Percentiles rank a stretch among this genome's conserved stretches.
phyloP scores from a whole-genome alignment of 768 basidiomycete species.

The Mycena haematopus region DNA sequence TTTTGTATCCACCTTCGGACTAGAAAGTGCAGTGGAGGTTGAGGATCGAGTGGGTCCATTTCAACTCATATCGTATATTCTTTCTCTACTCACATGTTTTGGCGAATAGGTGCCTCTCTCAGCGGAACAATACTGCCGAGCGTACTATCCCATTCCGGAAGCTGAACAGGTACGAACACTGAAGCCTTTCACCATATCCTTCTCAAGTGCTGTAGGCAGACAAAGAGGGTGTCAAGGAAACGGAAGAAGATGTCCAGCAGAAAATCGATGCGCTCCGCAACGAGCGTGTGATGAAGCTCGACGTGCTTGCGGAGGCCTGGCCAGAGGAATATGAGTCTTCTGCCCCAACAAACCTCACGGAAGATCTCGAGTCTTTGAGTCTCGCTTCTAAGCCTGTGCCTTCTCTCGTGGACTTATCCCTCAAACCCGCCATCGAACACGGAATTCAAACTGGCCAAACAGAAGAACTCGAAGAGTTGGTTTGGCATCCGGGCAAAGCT shows the following conservation, averaged over 20 bases:
- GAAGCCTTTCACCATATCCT: too few species aligned
- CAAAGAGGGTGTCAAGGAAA: conserved; percentile 1
- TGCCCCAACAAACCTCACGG: background rate
- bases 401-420: conserved; percentile 35
- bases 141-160: conserved; percentile 27
- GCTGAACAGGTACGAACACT: background rate
- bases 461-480: conserved; percentile 34
- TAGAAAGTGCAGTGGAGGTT: conserved; percentile 1
- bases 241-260: conserved; percentile 25
- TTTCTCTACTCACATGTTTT: background rate
- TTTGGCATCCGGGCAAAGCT: conserved; percentile 40
- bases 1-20: conserved; percentile 2
- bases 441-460: conserved; percentile 34
- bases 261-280: conserved; percentile 28
- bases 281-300: conserved; percentile 28
- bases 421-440: conserved; percentile 36
- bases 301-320: conserved; percentile 37
- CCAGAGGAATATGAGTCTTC: conserved; percentile 29
- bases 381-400: conserved; percentile 28
- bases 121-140: conserved; percentile 30
- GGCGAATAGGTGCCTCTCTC: conserved; percentile 20
- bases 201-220: background rate
- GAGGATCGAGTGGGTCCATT: background rate
- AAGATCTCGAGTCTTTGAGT: conserved; percentile 1
- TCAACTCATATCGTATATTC: background rate